phyloP scores from a whole-genome alignment of 148 eudicot species.

The Chenopodium quinoa region DNA sequence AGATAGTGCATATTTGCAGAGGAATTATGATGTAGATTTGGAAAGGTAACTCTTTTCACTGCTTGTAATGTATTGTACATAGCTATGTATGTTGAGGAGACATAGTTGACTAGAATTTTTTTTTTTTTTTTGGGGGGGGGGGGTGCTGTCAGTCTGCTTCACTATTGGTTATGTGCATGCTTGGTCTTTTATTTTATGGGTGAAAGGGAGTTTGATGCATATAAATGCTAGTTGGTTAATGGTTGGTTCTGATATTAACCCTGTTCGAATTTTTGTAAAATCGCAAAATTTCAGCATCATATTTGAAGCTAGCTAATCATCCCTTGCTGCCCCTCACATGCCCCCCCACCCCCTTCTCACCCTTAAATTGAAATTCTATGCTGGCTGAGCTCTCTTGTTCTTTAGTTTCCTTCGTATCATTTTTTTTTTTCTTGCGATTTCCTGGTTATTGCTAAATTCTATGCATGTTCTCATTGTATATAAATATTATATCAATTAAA shows the following conservation, averaged over 20 bases:
- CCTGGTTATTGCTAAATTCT: neutral
- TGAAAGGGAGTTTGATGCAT: neutral
- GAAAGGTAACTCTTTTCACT: constrained; percentile 40
- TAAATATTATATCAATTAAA: neutral
- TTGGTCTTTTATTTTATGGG: neutral
- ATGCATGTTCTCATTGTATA: neutral
- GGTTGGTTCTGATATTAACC: neutral
- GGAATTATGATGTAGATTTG: constrained; percentile 28
- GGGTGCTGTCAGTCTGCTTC: neutral
- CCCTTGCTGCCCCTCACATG: neutral
- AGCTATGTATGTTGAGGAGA: neutral
- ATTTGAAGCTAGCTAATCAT: neutral
- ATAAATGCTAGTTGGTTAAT: neutral
- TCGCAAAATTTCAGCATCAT: neutral
- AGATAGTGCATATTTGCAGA: constrained; percentile 28
- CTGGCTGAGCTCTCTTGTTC: neutral
- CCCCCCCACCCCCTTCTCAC: neutral
- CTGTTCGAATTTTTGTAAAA: neutral
- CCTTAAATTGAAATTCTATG: neutral
- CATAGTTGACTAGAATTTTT: neutral
- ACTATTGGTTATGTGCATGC: neutral
- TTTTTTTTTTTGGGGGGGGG: neutral
- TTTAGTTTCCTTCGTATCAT: neutral
- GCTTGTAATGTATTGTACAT: neutral
- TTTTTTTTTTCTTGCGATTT: neutral